Evolutionary conservation across 768 basidiomycete genomes (phyloP).

Genomic region (Russula sp.): DNA sequence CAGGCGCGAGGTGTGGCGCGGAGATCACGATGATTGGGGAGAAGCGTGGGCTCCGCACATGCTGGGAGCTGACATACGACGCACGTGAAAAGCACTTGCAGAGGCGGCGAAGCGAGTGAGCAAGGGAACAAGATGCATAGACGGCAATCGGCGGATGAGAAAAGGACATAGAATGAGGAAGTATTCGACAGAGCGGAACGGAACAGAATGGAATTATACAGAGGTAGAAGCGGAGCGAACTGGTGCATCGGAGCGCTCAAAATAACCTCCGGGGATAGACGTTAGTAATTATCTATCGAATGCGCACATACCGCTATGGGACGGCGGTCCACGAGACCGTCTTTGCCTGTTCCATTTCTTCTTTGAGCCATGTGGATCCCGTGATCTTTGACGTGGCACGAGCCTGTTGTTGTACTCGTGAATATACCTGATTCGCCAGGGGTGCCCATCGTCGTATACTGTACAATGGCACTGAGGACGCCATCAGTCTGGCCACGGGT

Average conservation of each 20-base stretch:
- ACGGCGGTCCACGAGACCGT: constrained; percentile 10
- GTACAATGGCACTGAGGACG: constrained; percentile 2
- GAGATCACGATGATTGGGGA: constrained; percentile 16
- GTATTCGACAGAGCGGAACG: constrained; percentile 2
- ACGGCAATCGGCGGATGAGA: not conserved
- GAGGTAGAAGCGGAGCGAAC: constrained; percentile 2
- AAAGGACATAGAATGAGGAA: constrained; percentile 7
- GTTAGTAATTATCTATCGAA: constrained; percentile 7
- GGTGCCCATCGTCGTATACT: constrained; percentile 3
- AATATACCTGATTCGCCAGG: constrained; percentile 16
- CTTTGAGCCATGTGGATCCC: not conserved
- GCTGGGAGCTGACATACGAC: constrained; percentile 9
- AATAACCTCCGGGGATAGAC: constrained; percentile 2
- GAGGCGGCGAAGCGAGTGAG: not conserved
- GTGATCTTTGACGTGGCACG: constrained; percentile 11
- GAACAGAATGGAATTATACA: constrained; percentile 13
- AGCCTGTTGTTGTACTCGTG: not conserved
- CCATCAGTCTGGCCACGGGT: constrained; percentile 4
- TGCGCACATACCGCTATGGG: not conserved
- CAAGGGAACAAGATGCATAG: not conserved
- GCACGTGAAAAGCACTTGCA: constrained; percentile 13
- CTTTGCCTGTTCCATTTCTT: constrained; percentile 3
- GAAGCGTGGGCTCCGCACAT: constrained; percentile 14
- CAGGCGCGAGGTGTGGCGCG: not conserved
- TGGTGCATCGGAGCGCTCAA: constrained; percentile 11